Base-by-base conservation (phyloP, 352 stramenopile genomes). In the Pythium sukuiense region DNA sequence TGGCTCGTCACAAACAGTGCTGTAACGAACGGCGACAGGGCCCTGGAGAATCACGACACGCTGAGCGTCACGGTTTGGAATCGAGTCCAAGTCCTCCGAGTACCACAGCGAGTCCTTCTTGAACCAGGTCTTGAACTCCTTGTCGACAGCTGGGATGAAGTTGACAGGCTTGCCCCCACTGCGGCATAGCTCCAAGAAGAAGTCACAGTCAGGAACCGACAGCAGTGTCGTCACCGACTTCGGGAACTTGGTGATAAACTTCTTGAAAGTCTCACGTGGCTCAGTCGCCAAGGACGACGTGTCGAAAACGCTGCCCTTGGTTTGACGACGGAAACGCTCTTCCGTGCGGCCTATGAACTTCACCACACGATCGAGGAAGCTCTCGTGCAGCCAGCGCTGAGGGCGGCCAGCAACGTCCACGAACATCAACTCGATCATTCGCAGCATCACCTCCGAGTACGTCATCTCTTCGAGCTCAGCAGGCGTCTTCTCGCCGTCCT, bases 51-150 rank as follows among this genome's bases (percentile, higher is more conserved):
- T 87, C 69, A 86, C 89, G 8, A 94, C 89, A 8, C 88, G 84
- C 69, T 93, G 85, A 12, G 78, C 81, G 62, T 96, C 88, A 27
- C 76, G 81, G 49, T 81, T 79, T 0, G 84, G 86, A 6, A 96
- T 83, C 1, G 85, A 87, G 33, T 96, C 88, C 61, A 96, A 67
- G 41, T 96, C 86, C 65, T 97, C 88, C 43, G 87, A 95, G 77
- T 93, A 97, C 89, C 89, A 97, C 18, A 97, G 67, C 50, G 87
- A 96, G 63, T 97, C 89, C 71, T 94, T 96, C 78, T 93, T 96
- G 70, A 96, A 93, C 86, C 85, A 96, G 8, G 77, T 90, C 61
- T 81, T 80, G 53, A 97, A 78, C 37, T 96, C 89, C 27, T 71
- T 76, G 80, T 96, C 86, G 24, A 97, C 85, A 6, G 80, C 76